phyloP scores from a whole-genome alignment of 352 stramenopile genomes.

The Salisapilia sapeloensis region DNA sequence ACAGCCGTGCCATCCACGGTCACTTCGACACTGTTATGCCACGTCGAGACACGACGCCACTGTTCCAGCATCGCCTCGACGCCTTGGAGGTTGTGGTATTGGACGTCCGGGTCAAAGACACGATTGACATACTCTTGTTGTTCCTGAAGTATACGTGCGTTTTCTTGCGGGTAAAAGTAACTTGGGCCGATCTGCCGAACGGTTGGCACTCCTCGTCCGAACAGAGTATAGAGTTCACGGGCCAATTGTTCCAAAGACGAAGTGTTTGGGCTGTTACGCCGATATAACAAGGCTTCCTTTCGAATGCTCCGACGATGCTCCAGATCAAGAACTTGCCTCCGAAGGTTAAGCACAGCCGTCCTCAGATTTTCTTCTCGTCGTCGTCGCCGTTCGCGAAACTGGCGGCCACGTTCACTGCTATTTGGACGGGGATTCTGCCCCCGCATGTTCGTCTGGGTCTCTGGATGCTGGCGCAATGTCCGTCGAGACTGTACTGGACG shows the following conservation, averaged over 20 bases:
- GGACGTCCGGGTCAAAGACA: constrained; percentile 20
- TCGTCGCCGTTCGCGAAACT: constrained; percentile 33
- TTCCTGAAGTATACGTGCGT: constrained; percentile 12
- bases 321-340: constrained; percentile 25
- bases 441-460: too few relatives aligned
- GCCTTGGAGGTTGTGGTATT: constrained; percentile 8
- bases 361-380: constrained; percentile 21
- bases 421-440: too few relatives aligned
- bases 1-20: constrained; percentile 22
- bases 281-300: constrained; percentile 14
- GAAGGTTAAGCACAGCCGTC: constrained; percentile 15
- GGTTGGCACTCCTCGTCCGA: constrained; percentile 18
- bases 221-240: constrained; percentile 29
- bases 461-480: too few relatives aligned
- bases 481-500: too few relatives aligned
- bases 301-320: constrained; percentile 18
- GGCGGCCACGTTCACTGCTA: constrained; percentile 39
- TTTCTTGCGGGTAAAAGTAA: too few relatives aligned
- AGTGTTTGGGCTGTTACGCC: constrained; percentile 10
- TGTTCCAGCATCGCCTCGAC: constrained; percentile 14
- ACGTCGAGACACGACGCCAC: constrained; percentile 24
- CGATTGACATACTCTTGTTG: constrained; percentile 15
- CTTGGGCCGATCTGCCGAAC: constrained; percentile 3
- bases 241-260: constrained; percentile 23
- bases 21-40: constrained; percentile 12